Base-by-base conservation (phyloP, 768 basidiomycete species). In the Tulasnella sp. region DNA sequence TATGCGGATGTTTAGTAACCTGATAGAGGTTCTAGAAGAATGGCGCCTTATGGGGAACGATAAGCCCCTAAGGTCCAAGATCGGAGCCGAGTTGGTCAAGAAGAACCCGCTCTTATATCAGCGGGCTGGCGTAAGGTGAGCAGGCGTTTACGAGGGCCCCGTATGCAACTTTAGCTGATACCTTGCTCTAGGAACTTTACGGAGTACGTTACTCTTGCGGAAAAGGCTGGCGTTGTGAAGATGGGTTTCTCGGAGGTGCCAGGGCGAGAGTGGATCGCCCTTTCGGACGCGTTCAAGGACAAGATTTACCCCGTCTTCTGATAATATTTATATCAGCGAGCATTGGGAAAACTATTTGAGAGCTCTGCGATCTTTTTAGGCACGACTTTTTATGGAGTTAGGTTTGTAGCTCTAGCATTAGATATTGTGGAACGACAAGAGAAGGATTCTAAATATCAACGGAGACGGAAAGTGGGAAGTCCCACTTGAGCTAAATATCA, bases 1-100 rank as follows among this genome's bases (percentile, higher is more conserved):
- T 4, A 47, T n/a, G 14, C 26, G 62, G 11, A 64, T 72, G 39
- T 72, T 72, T 65, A 32, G 41, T 35, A 72, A 42, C 34, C 37
- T 72, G n/a, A 72, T 72, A 14, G 65, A 72, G 42, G 44, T 67
- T 29, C 65, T 72, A 8, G 72, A 72, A 29, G 32, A 67, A 34
- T 52, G 40, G 40, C 72, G 65, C 42, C 41, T 67, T 5, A 66
- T 42, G 66, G 72, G 72, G 4, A 67, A 44, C 41, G 34, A 47
- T 14, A 66, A 68, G 22, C 65, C 65, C 4, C 66, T 72, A 39
- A n/a, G 66, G 32, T 41, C 36, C 4, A n/a, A 40, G 19, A 29
- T 72, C 11, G 65, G 40, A 32, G 9, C 44, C n/a, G 72, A 72
- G 17, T 64, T 72, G 39, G 22, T 41, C 8, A 66, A 44, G 44